Conservation (phyloP, 306 rosid species). For the Acacia melanoxylon region DNA sequence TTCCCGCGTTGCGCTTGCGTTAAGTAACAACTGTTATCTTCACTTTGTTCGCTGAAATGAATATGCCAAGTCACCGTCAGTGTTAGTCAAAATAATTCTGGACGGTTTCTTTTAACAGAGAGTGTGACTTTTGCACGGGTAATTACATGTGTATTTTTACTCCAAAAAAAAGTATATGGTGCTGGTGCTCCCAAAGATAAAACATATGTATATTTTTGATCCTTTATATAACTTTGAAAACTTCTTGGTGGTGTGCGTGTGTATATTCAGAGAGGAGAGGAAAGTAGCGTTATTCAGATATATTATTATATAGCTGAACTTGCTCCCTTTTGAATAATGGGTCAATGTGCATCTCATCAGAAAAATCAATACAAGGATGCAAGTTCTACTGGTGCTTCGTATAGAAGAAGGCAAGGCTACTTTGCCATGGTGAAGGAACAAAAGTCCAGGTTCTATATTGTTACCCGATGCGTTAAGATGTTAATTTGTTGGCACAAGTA, state of each 20-base stretch:
- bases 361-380: too few species aligned
- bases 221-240: neutral
- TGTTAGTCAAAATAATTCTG: too few species aligned
- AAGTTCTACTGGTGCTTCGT: neutral
- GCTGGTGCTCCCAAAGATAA: too few species aligned
- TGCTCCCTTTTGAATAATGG: conserved; percentile 26
- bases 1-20: too few species aligned
- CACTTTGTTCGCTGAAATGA: too few species aligned
- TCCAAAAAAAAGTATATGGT: too few species aligned
- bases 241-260: neutral
- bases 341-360: conserved; percentile 17
- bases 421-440: conserved; percentile 32
- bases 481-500: conserved; percentile 45
- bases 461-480: conserved; percentile 34
- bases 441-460: conserved; percentile 45
- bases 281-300: neutral
- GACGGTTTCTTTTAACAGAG: too few species aligned
- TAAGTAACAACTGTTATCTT: too few species aligned
- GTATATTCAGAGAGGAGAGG: neutral
- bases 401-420: neutral
- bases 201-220: too few species aligned
- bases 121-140: too few species aligned
- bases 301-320: neutral
- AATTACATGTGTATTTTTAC: too few species aligned
- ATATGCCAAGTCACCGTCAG: too few species aligned